Evolutionary conservation across 1,284 basidiomycete genomes (phyloP), one percentile per base, ranked within the genome.

Genomic region (Sporisorium reilianum): DNA sequence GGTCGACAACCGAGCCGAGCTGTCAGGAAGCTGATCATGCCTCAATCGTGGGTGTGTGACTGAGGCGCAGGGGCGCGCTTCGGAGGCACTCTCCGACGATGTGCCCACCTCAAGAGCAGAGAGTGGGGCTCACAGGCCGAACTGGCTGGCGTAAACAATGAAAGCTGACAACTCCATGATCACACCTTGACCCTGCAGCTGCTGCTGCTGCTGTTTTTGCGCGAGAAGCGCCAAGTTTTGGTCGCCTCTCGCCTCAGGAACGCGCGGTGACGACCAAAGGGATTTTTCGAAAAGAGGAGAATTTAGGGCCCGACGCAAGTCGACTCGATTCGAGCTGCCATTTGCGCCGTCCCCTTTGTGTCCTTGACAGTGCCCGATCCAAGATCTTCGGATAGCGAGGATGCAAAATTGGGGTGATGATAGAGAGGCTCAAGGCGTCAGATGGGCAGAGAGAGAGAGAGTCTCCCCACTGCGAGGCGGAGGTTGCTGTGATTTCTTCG

Each of bases 111-210:
- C 14, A 18, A 10, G n/a, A 9, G 26, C 5, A 46, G n/a, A n/a
- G n/a, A 28, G 45, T 46, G 45, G 26, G 45, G 26, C 26, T 28
- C 26, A 18, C 23, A 45, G 23, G 23, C 44, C 12, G 44, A 16
- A 30, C 22, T n/a, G 53, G 20, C 44, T 25, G 36, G 41, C 20
- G 18, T 45, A 10, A n/a, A 42, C 34, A 60, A 63, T 63, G 52
- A 63, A 60, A n/a, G 46, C 61, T 64, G 67, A 64, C 57, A 64
- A 22, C 59, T 30, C 52, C 61, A 52, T 55, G 30, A 63, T 59
- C 60, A 58, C 8, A 16, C 2, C 30, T 49, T 32, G 26, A 32
- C 36, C 14, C 48, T 14, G 53, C 46, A 22, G 23, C 12, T 36
- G 41, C 30, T 23, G 22, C 30, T 20, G 55, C 40, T 16, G 40